phyloP scores from a whole-genome alignment of 768 basidiomycete genomes.

The Mycena galericulata region DNA sequence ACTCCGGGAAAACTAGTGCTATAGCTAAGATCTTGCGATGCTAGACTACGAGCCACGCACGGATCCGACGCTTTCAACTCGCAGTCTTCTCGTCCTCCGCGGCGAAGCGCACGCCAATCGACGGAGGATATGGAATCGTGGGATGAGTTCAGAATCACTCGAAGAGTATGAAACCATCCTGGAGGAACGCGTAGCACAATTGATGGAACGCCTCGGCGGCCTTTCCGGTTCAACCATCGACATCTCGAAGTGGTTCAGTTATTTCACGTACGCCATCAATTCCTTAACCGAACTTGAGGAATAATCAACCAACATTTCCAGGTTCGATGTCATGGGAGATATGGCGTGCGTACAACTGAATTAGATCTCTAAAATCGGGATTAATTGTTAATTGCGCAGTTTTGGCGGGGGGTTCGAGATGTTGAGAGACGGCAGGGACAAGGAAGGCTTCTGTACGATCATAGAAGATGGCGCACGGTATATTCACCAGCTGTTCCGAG shows the following conservation, averaged over 20 bases:
- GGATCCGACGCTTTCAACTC: conserved; percentile 8
- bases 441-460: conserved; percentile 58
- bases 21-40: not conserved
- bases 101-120: conserved; percentile 53
- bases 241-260: conserved; percentile 51
- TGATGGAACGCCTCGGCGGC: conserved; percentile 50
- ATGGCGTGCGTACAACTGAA: conserved; percentile 47
- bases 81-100: conserved; percentile 15
- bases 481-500: conserved; percentile 7
- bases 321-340: conserved; percentile 56
- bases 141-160: conserved; percentile 57
- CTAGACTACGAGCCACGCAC: conserved; percentile 25
- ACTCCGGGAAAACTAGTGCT: no score
- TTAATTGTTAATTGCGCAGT: not conserved
- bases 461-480: conserved; percentile 59
- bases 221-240: conserved; percentile 38
- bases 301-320: conserved; percentile 26
- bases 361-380: not conserved
- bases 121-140: conserved; percentile 62
- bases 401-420: conserved; percentile 45
- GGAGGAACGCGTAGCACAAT: conserved; percentile 50
- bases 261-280: conserved; percentile 49
- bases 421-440: conserved; percentile 55
- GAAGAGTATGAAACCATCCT: conserved; percentile 59
- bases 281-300: not conserved